Conservation (phyloP, 2,329 filamentous ascomycete genomes). For the Fragosphaeria purpurea region DNA sequence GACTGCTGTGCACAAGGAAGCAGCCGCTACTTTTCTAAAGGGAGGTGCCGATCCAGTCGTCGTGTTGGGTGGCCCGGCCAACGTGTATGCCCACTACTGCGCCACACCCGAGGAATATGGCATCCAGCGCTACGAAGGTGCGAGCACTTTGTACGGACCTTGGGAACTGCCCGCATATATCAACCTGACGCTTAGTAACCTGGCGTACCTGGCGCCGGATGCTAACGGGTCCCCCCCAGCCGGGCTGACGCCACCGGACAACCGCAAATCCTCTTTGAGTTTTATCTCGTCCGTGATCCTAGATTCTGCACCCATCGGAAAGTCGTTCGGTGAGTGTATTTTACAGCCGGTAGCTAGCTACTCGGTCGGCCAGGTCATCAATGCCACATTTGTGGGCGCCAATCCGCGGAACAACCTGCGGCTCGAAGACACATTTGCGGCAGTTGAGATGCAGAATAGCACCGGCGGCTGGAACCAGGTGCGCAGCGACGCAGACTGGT, state of each 20-base stretch:
- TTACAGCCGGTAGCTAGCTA: constrained; percentile 43
- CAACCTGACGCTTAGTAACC: constrained; percentile 66
- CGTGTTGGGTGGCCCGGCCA: constrained; percentile 79
- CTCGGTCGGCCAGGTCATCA: constrained; percentile 46
- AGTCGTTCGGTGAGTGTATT: constrained; percentile 56
- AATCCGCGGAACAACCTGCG: constrained; percentile 82
- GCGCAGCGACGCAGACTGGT: constrained; percentile 74
- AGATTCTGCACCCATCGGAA: constrained; percentile 57
- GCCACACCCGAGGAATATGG: constrained; percentile 69
- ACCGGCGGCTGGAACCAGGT: constrained; percentile 50
- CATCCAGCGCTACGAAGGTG: constrained; percentile 75
- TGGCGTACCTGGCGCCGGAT: constrained; percentile 52
- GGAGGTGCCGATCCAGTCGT: constrained; percentile 51
- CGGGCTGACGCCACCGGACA: constrained; percentile 65
- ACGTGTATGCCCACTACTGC: constrained; percentile 81
- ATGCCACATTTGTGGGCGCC: constrained; percentile 66
- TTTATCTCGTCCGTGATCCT: constrained; percentile 74
- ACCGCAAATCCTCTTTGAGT: constrained; percentile 61
- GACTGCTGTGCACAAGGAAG: constrained; percentile 49
- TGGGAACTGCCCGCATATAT: constrained; percentile 80
- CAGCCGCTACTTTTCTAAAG: constrained; percentile 28
- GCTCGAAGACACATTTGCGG: constrained; percentile 66
- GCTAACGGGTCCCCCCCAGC: constrained; percentile 31
- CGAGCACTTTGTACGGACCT: constrained; percentile 77
- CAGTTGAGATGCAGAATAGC: constrained; percentile 53